Percentiles rank a stretch among this genome's conserved stretches.
Conservation (phyloP, 495 filamentous ascomycete genomes). For the Aspergillus bertholletiae region DNA sequence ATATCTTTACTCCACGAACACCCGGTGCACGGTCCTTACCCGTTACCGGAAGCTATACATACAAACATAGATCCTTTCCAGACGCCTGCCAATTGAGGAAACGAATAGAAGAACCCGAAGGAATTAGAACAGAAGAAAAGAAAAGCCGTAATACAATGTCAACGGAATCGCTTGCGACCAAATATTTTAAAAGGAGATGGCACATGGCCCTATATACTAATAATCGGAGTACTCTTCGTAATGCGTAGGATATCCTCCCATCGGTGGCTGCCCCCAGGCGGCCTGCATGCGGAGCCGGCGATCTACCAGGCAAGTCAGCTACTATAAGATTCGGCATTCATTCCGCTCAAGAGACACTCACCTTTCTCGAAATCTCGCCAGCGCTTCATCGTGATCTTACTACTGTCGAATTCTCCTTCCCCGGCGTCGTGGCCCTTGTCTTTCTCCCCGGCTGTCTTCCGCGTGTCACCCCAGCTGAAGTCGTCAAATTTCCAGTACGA, state of each 20-base stretch:
- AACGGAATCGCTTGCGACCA: background rate
- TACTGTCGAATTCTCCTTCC: constrained; percentile 96
- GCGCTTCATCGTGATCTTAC: constrained; percentile 96
- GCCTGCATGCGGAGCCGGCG: constrained; percentile 20
- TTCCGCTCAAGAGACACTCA: constrained; percentile 22
- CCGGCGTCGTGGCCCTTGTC: constrained; percentile 78
- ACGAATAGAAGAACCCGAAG: background rate
- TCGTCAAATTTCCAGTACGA: constrained; percentile 99
- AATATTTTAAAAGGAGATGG: too few species aligned
- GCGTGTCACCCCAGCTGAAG: constrained; percentile 98
- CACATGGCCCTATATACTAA: too few species aligned
- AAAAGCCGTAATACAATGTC: background rate
- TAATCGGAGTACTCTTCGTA: constrained; percentile 19
- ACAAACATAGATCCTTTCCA: background rate
- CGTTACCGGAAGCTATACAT: background rate
- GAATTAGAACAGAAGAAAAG: background rate
- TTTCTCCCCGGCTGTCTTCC: constrained; percentile 91
- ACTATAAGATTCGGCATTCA: background rate
- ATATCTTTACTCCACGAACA: background rate
- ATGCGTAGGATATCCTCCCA: background rate
- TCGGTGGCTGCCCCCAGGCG: constrained; percentile 13
- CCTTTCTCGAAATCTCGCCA: constrained; percentile 96
- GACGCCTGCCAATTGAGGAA: background rate
- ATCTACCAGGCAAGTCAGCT: constrained; percentile 10
- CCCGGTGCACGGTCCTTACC: background rate